These are phyloP conservation scores for Neurospora africana DNA, from an alignment of 495 filamentous ascomycete species.

Conservation along the genomic window DNA sequence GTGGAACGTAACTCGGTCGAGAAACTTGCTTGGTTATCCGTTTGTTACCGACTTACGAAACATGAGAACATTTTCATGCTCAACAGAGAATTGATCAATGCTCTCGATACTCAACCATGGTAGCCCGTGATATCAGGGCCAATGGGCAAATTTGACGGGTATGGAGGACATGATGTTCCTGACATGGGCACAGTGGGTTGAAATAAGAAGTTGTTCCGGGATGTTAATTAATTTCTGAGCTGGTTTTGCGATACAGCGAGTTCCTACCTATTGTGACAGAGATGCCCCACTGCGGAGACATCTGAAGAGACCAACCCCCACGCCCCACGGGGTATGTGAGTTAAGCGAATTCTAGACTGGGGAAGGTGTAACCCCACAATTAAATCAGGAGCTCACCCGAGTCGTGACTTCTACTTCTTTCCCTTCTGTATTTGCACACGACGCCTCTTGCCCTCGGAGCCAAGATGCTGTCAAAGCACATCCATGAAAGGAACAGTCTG, in stretches of 20 bases:
- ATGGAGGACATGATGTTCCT: neutral
- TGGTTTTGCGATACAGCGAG: neutral
- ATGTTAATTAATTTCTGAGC: neutral
- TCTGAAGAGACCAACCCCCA: slow-evolving; percentile 15
- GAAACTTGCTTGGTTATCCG: neutral
- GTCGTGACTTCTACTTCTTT: neutral
- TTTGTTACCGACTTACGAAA: neutral
- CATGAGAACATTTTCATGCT: neutral
- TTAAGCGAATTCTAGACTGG: slow-evolving; percentile 2
- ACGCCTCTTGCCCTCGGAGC: neutral
- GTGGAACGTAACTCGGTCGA: neutral
- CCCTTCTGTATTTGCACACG: neutral
- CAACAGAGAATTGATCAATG: neutral
- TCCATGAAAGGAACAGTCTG: neutral
- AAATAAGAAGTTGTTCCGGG: neutral
- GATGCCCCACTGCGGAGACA: neutral
- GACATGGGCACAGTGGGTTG: neutral
- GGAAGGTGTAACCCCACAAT: slow-evolving; percentile 17
- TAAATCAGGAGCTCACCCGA: neutral
- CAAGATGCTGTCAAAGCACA: neutral
- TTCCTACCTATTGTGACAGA: neutral
- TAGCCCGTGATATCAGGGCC: neutral
- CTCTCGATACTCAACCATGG: neutral
- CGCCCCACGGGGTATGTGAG: slow-evolving; percentile 21
- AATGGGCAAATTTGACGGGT: neutral